Base-by-base conservation (phyloP, 1,284 basidiomycete species). In the Microbotryum lychnidis-dioicae region DNA sequence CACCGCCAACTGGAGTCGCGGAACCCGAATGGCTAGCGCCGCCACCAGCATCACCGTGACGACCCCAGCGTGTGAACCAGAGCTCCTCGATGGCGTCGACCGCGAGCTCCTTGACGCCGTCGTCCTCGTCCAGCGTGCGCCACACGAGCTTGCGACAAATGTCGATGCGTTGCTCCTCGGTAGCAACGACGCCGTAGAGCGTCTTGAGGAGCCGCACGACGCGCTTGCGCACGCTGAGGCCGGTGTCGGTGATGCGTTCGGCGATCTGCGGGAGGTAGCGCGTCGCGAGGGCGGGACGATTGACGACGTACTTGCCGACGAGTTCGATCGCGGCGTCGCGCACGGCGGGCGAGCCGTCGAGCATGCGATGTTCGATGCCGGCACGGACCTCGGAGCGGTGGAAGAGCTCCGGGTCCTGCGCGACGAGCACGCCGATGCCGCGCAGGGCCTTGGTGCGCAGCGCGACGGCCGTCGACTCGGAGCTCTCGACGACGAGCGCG, bases 301-400 rank as follows among this genome's bases (percentile, higher is more conserved):
- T 86, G 29, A 93, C 83, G 76, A 97, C 85, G 72, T 97, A 96
- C 76, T 91, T 94, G 31, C 94, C 92, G 62, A 98, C 88, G 54
- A 98, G 79, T 65, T 96, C 92, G 9, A 98, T 88, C 6, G 94
- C 91, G 6, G 91, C 89, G 75, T 99, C 96, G 44, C 94, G 86
- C 21, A 98, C 96, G 29, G 87, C 87, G 1, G 93, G 86, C 0
- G 93, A 97, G 60, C 82, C 86, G 71, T 99, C 94, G 4, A 87
- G 78, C 21, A 98, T 80, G 71, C 94, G 88, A 25, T 83, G 84
- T 75, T 96, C 91, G 66, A 99, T 91, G 0, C 88, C 85, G 8
- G 3, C 5, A 78, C 84, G 58, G 68, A 91, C 89, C 51, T 83
- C 37, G 37, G 37, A 42, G 37, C 37, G 78, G 7, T 83, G 80